Conservation (phyloP, 148 eudicot genomes). For the Rhododendron ferrugineum region DNA sequence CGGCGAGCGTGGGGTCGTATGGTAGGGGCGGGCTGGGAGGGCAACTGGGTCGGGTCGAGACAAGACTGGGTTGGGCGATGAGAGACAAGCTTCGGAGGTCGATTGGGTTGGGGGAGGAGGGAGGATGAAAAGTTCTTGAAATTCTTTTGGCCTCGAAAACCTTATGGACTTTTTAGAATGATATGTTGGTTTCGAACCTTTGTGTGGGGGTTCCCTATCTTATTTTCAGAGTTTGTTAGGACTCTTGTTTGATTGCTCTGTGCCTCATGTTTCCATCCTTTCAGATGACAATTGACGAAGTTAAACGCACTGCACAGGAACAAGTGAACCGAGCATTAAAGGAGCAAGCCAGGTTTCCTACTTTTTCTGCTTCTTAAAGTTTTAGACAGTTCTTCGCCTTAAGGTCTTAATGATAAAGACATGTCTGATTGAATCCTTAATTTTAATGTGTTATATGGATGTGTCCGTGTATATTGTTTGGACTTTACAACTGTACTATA, state of each 20-base stretch:
- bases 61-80: too few relatives aligned
- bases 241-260: background rate
- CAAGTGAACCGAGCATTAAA: constrained; percentile 82
- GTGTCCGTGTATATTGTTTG: background rate
- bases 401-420: background rate
- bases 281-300: constrained; percentile 91
- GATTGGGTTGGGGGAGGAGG: too few relatives aligned
- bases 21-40: background rate
- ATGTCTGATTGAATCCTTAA: background rate
- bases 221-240: background rate
- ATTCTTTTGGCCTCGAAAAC: background rate
- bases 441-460: background rate
- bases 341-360: constrained; percentile 66
- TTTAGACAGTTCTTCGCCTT: background rate
- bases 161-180: background rate
- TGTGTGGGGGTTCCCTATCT: background rate
- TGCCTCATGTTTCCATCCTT: constrained; percentile 8
- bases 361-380: background rate
- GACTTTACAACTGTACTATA: background rate
- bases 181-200: background rate
- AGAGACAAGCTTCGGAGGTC: too few relatives aligned
- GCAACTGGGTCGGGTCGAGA: background rate
- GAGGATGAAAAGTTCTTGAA: background rate
- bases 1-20: background rate
- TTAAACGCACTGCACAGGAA: constrained; percentile 80